phyloP scores from a whole-genome alignment of 1,284 basidiomycete species.

The Erythrobasidium hasegawianum region DNA sequence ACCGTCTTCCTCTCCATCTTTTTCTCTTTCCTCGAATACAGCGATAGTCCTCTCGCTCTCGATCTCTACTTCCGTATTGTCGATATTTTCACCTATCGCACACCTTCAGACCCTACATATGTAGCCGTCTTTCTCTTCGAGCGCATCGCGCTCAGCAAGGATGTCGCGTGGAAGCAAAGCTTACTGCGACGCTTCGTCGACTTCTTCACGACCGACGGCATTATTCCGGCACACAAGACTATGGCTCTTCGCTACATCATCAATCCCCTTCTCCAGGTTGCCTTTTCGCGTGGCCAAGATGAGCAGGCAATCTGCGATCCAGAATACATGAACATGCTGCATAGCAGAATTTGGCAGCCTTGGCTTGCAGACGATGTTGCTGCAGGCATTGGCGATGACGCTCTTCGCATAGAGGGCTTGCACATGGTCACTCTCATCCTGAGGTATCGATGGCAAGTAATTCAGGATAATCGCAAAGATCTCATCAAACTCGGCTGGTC shows the following conservation, averaged over 20 bases:
- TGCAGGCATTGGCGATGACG: conserved; percentile 61
- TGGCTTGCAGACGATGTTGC: conserved; percentile 51
- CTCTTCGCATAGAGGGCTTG: conserved; percentile 83
- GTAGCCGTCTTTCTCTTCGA: conserved; percentile 85
- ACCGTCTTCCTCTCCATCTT: conserved; percentile 71
- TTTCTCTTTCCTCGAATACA: conserved; percentile 57
- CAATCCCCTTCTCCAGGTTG: conserved; percentile 80
- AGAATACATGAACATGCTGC: conserved; percentile 66
- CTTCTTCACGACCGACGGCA: conserved; percentile 68
- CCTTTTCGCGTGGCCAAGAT: conserved; percentile 58
- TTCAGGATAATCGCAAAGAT: conserved; percentile 82
- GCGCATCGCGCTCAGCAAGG: conserved; percentile 64
- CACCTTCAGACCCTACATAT: conserved; percentile 75
- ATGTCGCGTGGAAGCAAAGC: conserved; percentile 67
- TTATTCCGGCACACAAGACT: conserved; percentile 75
- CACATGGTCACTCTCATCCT: conserved; percentile 88
- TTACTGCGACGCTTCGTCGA: conserved; percentile 79
- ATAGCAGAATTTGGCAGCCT: conserved; percentile 74
- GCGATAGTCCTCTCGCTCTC: conserved; percentile 61
- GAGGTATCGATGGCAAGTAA: conserved; percentile 70
- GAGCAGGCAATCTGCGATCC: conserved; percentile 61
- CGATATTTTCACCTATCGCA: conserved; percentile 72
- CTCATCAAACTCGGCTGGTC: conserved; percentile 95
- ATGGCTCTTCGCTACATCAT: conserved; percentile 81
- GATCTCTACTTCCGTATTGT: conserved; percentile 87